Base-by-base conservation (phyloP, 75 land plant species). In the Cryptomeria japonica region DNA sequence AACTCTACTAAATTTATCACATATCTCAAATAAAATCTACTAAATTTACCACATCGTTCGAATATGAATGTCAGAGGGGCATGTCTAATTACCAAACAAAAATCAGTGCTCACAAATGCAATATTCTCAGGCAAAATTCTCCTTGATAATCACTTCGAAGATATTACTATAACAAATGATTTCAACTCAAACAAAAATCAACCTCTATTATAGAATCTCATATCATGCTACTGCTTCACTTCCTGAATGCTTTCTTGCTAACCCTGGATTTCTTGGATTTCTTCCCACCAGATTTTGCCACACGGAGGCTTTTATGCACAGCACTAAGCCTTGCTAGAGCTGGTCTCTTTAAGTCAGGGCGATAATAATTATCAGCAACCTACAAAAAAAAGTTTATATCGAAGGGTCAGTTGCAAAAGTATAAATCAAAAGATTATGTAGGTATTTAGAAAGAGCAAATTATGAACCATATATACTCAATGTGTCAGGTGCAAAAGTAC, bases 251-350 rank as follows among this genome's bases (percentile, higher is more conserved):
- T 53, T 87, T 89, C 85, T 87, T 93, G 12, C 72, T n/a, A 61
- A 91, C 92, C 90, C 96, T 93, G 88, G 83, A 92, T 92, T 93
- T 95, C 93, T 97, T 93, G 87, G 83, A 92, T 92, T 93, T 95
- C 93, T 93, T 96, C 91, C 87, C 87, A 53, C 97, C 99, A 68
- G 96, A 93, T 84, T 97, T 96, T 37, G 97, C 90, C 85, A 94
- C 95, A 64, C 93, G 90, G 73, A 97, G 93, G 85, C 98, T 96
- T 84, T 93, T 92, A 91, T 93, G 93, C 46, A 97, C 98, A 83
- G 90, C 93, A 55, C 95, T 93, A 86, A 97, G 91, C 92, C 96
- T 92, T 25, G 99, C 98, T 76, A 97, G 92, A n/a, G 99, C 98
- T 32, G 99, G 96, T 32, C 88, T 88, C 93, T 94, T 96, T 83